Base-by-base conservation (phyloP, 495 filamentous ascomycete species). In the Penicillium pulvis region DNA sequence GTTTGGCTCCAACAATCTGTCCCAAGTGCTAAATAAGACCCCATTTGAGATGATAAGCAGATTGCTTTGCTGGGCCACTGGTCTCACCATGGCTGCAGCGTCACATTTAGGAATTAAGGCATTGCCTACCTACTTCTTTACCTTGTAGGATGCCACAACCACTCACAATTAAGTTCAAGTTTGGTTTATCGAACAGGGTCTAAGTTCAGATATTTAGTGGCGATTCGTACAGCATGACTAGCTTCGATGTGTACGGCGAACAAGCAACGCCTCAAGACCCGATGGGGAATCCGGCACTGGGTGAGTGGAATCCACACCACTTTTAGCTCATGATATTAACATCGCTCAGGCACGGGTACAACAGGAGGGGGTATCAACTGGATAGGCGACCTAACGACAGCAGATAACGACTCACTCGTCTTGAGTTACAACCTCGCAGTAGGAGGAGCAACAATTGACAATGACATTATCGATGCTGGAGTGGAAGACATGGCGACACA, bases 231-330 rank as follows among this genome's bases (percentile, higher is more conserved):
- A 83, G 82, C 16, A 72, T 74, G 46, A 88, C 85, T 17, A 83
- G 83, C 51, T 96, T 94, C 75, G 81, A 90, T 64, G 69, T 81
- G 45, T 79, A 71, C 28, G 73, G 75, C 48, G 72, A 80, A 12
- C 85, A 89, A 55, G 89, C 91, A 7, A 80, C 81, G 19, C 45
- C 66, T 16, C 60, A 62, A 9, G 90, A 92, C 67, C 90, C 91
- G 0, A 77, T 94, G 57, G 91, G 91, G 24, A 96, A 93, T 68
- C 90, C 91, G 6, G 33, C 62, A 8, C 60, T 76, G 31, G 74
- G 74, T 75, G 45, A 46, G 51, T 47, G 9, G 8, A 14, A 41
- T 41, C 16, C 14, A 41, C 0, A 41, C 16, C 16, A 41, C 5
- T 16, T 39, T 5, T 5, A 12, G 16, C 3, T 16, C 5, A 5